Evolutionary conservation across 2,329 filamentous ascomycete species (phyloP).

Genomic region (Penicillium expansum): DNA sequence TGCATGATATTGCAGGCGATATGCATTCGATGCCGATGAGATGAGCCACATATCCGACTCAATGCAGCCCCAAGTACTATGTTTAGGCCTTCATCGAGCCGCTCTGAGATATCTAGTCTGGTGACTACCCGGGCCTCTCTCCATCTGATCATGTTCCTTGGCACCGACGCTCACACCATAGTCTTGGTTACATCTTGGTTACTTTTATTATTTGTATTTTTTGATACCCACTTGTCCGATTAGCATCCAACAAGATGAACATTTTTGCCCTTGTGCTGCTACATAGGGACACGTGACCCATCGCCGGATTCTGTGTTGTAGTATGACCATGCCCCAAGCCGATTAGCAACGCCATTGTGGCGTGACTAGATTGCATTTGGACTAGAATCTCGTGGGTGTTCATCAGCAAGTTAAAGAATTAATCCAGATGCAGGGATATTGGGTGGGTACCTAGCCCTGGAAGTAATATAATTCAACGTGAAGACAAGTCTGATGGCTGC

Average conservation of each 20-base stretch:
- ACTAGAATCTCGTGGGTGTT: background rate
- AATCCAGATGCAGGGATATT: background rate
- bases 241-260: slow-evolving; percentile 1
- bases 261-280: background rate
- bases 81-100: background rate
- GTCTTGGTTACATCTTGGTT: background rate
- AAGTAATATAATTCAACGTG: background rate
- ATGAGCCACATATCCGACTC: background rate
- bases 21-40: background rate
- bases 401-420: background rate
- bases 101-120: background rate
- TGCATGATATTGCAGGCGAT: background rate
- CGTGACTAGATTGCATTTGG: background rate
- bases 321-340: background rate
- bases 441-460: background rate
- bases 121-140: background rate
- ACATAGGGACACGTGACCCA: slow-evolving; percentile 3
- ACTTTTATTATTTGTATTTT: slow-evolving; percentile 11
- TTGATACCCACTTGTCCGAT: slow-evolving; percentile 21
- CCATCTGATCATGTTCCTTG: background rate
- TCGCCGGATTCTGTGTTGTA: background rate
- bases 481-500: background rate
- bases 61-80: background rate
- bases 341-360: slow-evolving; percentile 2
- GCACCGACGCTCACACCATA: background rate